phyloP scores from a whole-genome alignment of 352 stramenopile genomes.

The Pythium dissotocum region DNA sequence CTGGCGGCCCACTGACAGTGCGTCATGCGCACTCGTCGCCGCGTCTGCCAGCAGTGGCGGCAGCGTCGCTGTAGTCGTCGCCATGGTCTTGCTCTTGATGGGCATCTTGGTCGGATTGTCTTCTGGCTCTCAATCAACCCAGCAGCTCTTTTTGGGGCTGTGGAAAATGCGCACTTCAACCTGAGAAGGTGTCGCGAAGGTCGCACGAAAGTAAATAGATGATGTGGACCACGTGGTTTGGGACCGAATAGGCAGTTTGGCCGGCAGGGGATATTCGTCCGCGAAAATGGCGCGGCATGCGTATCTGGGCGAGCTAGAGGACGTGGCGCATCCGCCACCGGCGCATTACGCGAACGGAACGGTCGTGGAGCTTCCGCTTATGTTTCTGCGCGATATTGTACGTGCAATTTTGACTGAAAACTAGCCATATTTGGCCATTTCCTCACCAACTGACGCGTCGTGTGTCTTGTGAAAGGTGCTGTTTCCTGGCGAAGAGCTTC shows the following conservation, averaged over 20 bases:
- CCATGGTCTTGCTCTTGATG: constrained; percentile 7
- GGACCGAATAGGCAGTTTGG: not conserved
- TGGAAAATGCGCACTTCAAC: constrained; percentile 35
- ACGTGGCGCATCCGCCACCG: constrained; percentile 49
- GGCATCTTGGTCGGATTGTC: constrained; percentile 1
- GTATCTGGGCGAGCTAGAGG: constrained; percentile 74
- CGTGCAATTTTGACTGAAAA: constrained; percentile 11
- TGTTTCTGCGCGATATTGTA: constrained; percentile 80
- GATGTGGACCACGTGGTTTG: not conserved
- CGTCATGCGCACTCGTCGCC: constrained; percentile 21
- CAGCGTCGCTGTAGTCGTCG: not conserved
- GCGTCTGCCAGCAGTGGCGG: constrained; percentile 8
- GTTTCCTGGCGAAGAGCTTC: constrained; percentile 79
- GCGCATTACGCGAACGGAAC: constrained; percentile 51
- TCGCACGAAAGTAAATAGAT: constrained; percentile 3
- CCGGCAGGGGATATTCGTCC: not conserved
- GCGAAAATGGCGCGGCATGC: constrained; percentile 44
- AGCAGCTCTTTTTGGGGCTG: not conserved
- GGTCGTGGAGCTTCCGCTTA: constrained; percentile 60
- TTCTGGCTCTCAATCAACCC: constrained; percentile 1
- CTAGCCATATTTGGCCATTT: not conserved
- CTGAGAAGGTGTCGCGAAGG: constrained; percentile 12
- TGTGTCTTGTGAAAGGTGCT: constrained; percentile 54
- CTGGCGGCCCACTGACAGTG: constrained; percentile 27
- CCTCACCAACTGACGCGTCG: not conserved